Base-by-base conservation (phyloP, 345 rosid species). In the Isatis tinctoria region DNA sequence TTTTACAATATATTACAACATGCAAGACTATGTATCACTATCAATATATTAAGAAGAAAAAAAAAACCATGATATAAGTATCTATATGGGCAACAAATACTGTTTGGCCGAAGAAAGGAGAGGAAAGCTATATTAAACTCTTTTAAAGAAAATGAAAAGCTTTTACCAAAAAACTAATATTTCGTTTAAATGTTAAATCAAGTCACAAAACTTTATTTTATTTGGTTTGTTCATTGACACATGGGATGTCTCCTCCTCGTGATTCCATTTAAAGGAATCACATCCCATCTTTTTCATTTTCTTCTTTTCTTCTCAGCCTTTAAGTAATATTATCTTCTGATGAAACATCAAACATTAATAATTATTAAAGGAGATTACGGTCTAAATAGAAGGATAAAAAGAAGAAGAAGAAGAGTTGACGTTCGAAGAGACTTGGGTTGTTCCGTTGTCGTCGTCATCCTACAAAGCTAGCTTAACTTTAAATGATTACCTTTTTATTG, bases 231-330 rank as follows among this genome's bases (percentile, higher is more conserved):
- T 70, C 60, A 56, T 30, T 7, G 70, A 70, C 80, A 77, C 80
- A 77, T 77, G 80, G 80, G 61, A 47, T 77, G 80, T 77, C 39
- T 65, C 80, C 67, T 45, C 80, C 80, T 76, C 80, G 80, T 70
- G 80, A 77, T 77, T 70, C 76, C 72, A 70, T 57, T 65, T 69
- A 70, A 70, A 76, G n/a, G 80, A 76, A 77, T 70, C 76, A 58
- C 80, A 77, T 70, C 80, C 64, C 66, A 65, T 70, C 75, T 27
- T 51, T 76, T 53, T 52, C 10, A 45, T 57, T 64, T 44, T 41
- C 60, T 45, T 4, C 17, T 52, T 28, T 18, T 39, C 65, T 39
- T 8, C 16, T 56, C 48, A 27, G 33, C 43, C 41, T 63, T 76
- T 69, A 56, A 35, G 28, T 69, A 62, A 53, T 70, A 22, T 35